Base-by-base conservation (phyloP, 805 yeast genomes). In the Kluyveromyces siamensis region DNA sequence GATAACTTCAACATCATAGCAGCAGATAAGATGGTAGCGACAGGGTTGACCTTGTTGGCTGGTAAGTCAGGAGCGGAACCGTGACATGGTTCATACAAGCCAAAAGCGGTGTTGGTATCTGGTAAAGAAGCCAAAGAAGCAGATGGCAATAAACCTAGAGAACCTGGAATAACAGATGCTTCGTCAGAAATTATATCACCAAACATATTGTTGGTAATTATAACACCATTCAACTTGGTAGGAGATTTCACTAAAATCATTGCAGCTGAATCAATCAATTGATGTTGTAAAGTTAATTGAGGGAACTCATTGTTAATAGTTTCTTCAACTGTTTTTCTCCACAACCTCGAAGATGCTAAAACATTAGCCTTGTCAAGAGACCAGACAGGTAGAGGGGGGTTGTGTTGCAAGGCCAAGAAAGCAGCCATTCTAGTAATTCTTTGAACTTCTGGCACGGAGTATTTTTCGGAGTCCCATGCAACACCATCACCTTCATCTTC, bases 341-440 rank as follows among this genome's bases (percentile, higher is more conserved):
- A 93, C 60, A 93, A 75, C 69, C 99, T 81, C 41, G 96, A 87
- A 27, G 96, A 84, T 1, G 99, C 99, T 62, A 93, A 77, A 41
- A 93, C 99, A 58, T 93, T 93, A 50, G 99, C 99, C 76, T 93
- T 93, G 69, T 93, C 99, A 58, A 93, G 74, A 19, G 96, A 87
- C 96, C 96, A 89, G 50, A 93, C 77, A 47, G 97, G 97, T 63
- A 84, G 75, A 37, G 99, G 99, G 46, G 99, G 99, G 65, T 81
- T 76, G 62, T 80, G 83, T 72, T 93, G 99, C 59, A 88, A 75
- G 35, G 99, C 97, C 74, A 93, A 72, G 71, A 87, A 93, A 2
- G 96, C 98, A 47, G 98, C 99, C 97, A 93, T 91, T 70, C 98
- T 79, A 39, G 97, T 88, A 70, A 93, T 89, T 68, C 99, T 82